Evolutionary conservation across 345 rosid species (phyloP), one percentile per base, ranked within the genome.

Genomic region (Hirschfeldia incana): DNA sequence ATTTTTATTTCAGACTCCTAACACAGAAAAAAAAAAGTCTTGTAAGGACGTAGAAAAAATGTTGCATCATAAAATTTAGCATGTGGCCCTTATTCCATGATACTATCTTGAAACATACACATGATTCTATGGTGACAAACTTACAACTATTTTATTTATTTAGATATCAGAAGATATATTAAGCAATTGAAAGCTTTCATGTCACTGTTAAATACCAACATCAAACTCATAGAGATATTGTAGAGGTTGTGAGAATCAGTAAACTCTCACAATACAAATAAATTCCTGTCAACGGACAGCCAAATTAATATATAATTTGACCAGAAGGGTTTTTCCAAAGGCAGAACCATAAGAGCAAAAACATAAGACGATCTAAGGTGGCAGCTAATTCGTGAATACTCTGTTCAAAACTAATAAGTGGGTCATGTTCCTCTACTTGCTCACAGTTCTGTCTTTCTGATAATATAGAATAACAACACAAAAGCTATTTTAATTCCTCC

Each of bases 1-100:
- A 81, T 84, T 88, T 86, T 87, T 91, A 80, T 93, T 88, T 86
- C 96, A 95, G 66, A n/a, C 98, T 98, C 79, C 98, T 97, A 4
- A 89, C 70, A 68, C 34, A 95, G 87, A n/a, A 60, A 89, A 80
- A 78, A 93, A 90, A 64, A 82, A 84, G 82, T 80, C 79, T n/a
- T n/a, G n/a, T n/a, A n/a, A n/a, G n/a, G 29, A 28, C 29, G 2
- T 28, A 28, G 29, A 85, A 86, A 88, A 77, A 90, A 93, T 76
- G 90, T 96, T 32, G 97, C 88, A 28, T 85, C 76, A 75, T 98
- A 91, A 84, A 93, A 95, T 87, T 42, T 42, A 42, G 49, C 49
- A 42, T 2, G 4, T 3, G 11, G 4, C 13, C n/a, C 49, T 42
- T 42, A 13, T 42, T 42, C 13, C 49, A 10, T 42, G 49, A n/a